Percentiles rank a stretch among this genome's conserved stretches.
Conservation (phyloP, 768 basidiomycete species). For the Chlorophyllum brunneum region DNA sequence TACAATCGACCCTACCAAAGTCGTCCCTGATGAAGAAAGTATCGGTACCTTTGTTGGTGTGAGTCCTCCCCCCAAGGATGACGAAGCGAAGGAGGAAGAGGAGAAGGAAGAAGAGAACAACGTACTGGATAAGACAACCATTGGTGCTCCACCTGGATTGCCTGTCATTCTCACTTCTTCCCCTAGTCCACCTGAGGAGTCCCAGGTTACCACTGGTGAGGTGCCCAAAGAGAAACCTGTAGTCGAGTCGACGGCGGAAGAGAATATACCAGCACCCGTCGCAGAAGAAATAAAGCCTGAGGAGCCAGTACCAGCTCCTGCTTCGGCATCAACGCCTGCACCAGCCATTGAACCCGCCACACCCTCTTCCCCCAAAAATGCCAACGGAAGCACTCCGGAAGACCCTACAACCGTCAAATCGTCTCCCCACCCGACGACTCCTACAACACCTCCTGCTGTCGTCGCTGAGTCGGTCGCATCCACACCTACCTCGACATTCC, state of each 20-base stretch:
- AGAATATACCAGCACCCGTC: constrained; percentile 1
- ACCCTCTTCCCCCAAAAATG: too few species aligned
- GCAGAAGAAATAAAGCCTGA: not conserved
- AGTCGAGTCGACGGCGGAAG: not conserved
- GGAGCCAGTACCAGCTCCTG: not conserved
- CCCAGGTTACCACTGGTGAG: not conserved
- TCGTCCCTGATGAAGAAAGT: constrained; percentile 3
- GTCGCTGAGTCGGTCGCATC: constrained; percentile 18
- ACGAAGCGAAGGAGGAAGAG: constrained; percentile 1
- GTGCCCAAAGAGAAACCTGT: not conserved
- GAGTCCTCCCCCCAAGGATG: not conserved
- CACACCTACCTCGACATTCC: constrained; percentile 31
- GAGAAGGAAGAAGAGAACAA: constrained; percentile 8
- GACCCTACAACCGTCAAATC: constrained; percentile 15
- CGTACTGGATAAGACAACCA: too few species aligned
- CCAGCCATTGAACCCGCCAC: too few species aligned
- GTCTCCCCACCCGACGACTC: constrained; percentile 23
- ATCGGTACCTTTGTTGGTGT: constrained; percentile 5
- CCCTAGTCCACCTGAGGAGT: constrained; percentile 6
- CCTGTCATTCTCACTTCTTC: not conserved
- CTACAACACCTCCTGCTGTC: constrained; percentile 17
- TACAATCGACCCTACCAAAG: constrained; percentile 18
- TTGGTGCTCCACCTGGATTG: not conserved
- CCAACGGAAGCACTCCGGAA: constrained; percentile 7
- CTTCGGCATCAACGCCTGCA: too few species aligned